phyloP scores from a whole-genome alignment of 768 basidiomycete species.

The Amanita polypyramis region DNA sequence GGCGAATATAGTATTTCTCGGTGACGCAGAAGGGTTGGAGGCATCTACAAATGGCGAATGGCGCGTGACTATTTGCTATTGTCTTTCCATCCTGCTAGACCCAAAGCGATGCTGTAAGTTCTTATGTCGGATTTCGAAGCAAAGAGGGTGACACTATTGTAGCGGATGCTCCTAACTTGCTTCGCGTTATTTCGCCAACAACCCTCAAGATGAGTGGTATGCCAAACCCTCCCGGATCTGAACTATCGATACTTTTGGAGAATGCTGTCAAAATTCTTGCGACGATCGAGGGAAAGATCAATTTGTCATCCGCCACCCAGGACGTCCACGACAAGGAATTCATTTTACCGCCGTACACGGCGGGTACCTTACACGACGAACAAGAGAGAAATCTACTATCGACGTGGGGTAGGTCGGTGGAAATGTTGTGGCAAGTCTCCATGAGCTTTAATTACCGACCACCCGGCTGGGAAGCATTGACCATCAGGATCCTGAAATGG shows the following conservation, averaged over 20 bases:
- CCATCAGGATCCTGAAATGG: conserved; percentile 47
- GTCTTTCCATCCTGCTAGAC: conserved; percentile 21
- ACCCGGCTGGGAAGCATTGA: conserved; percentile 41
- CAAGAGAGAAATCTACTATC: conserved; percentile 19
- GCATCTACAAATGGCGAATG: conserved; percentile 47
- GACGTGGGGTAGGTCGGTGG: conserved; percentile 42
- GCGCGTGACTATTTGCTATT: conserved; percentile 44
- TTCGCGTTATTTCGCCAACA: background rate
- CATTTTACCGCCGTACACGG: conserved; percentile 21
- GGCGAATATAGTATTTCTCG: conserved; percentile 48
- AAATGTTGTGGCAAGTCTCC: conserved; percentile 43
- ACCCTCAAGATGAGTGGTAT: background rate
- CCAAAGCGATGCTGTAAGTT: conserved; percentile 18
- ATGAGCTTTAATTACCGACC: conserved; percentile 28
- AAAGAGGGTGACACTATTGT: background rate
- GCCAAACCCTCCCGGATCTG: background rate
- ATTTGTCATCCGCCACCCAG: background rate
- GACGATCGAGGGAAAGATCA: background rate
- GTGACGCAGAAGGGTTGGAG: conserved; percentile 41
- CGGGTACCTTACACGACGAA: conserved; percentile 26
- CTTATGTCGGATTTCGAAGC: background rate
- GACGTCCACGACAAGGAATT: background rate
- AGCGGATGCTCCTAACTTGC: background rate
- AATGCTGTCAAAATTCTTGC: background rate
- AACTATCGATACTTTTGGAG: background rate